phyloP scores from a whole-genome alignment of 352 stramenopile genomes.

The Phytopythium helicoides region DNA sequence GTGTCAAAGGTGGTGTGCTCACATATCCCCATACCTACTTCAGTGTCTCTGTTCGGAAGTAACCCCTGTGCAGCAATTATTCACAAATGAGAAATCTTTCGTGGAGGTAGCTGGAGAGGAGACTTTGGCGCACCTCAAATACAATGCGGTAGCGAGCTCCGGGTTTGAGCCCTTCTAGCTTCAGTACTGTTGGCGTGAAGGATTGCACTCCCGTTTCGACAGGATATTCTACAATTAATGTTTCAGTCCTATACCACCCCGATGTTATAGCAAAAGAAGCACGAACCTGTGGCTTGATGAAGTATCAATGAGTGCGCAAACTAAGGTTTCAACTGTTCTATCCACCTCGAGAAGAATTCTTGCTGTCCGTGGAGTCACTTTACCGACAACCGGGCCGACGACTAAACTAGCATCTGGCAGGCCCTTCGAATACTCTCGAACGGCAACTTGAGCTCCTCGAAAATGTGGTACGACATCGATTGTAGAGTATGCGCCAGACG shows the following conservation, averaged over 20 bases:
- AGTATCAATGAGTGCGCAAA: constrained; percentile 37
- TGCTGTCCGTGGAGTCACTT: constrained; percentile 44
- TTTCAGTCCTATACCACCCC: no score
- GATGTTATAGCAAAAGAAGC: neutral
- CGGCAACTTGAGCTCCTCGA: constrained; percentile 20
- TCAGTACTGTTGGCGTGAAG: constrained; percentile 57
- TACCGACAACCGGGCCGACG: constrained; percentile 60
- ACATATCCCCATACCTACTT: constrained; percentile 23
- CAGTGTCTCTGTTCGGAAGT: constrained; percentile 7
- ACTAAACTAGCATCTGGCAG: constrained; percentile 38
- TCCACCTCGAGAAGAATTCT: constrained; percentile 69
- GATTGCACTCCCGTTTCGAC: constrained; percentile 28
- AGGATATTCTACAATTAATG: constrained; percentile 14
- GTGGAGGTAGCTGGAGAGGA: no score
- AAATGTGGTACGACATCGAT: constrained; percentile 52
- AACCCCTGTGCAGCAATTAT: no score
- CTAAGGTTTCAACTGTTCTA: constrained; percentile 25
- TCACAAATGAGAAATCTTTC: no score
- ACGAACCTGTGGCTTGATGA: constrained; percentile 29
- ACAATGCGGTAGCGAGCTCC: constrained; percentile 51
- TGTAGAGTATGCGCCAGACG: constrained; percentile 47
- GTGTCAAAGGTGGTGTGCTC: constrained; percentile 30
- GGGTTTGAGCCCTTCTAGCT: constrained; percentile 54
- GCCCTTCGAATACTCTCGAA: constrained; percentile 36
- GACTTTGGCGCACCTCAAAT: constrained; percentile 46